Percentiles rank a stretch among this genome's conserved stretches.
Conservation (phyloP, 345 rosid genomes). For the Rubroshorea leprosula region DNA sequence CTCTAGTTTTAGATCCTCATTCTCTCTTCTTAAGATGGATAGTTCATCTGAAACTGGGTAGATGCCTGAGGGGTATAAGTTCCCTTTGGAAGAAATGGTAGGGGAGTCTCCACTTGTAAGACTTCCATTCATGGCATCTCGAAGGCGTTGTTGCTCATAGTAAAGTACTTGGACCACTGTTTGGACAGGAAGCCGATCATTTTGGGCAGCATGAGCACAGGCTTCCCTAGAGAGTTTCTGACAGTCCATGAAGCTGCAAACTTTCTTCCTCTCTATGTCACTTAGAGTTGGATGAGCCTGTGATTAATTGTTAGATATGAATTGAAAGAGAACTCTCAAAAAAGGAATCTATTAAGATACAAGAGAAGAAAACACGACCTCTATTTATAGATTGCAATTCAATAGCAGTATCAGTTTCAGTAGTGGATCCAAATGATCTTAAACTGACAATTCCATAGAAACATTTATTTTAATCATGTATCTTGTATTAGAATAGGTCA, state of each 20-base stretch:
- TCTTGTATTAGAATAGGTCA: too few species aligned
- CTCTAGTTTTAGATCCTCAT: conserved; percentile 75
- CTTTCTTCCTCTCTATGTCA: conserved; percentile 92
- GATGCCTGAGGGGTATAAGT: conserved; percentile 29
- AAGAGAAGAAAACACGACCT: neutral
- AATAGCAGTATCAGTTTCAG: neutral
- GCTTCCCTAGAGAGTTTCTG: conserved; percentile 90
- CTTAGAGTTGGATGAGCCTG: conserved; percentile 84
- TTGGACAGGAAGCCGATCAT: conserved; percentile 83
- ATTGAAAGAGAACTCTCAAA: neutral
- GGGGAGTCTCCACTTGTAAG: conserved; percentile 29
- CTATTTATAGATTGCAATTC: too few species aligned
- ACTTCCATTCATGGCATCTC: conserved; percentile 54
- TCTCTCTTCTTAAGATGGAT: conserved; percentile 58
- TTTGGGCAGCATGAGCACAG: conserved; percentile 92
- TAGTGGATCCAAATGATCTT: too few species aligned
- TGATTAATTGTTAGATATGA: neutral
- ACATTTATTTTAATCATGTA: too few species aligned
- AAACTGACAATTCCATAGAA: too few species aligned
- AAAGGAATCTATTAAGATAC: conserved; percentile 8
- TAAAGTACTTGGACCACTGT: conserved; percentile 93
- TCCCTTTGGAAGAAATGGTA: conserved; percentile 29
- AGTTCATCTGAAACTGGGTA: conserved; percentile 59
- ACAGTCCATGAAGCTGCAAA: conserved; percentile 89
- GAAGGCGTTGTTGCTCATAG: conserved; percentile 82